Evolutionary conservation across 352 stramenopile genomes (phyloP), one percentile per base, ranked within the genome.

Genomic region (Globisporangium orthogonon): DNA sequence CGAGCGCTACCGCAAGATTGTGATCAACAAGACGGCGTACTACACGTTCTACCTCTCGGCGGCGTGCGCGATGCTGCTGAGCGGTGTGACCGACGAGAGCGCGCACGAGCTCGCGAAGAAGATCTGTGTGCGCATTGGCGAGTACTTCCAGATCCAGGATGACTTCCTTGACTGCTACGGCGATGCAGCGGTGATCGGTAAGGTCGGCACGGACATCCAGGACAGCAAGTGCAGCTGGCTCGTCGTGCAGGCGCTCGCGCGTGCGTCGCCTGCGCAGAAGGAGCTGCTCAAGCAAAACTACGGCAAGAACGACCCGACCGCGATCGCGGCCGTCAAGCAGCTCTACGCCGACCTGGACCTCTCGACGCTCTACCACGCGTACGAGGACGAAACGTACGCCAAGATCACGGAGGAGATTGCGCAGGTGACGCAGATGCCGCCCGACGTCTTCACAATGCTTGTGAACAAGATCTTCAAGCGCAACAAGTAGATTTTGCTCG

Each of bases 71-170:
- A 97, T 98, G 90, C 67, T 86, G 45, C 66, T 91, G 52, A 79
- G 71, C 62, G 91, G 93, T 29, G 84, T 98, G 41, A 78, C 69
- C 13, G 77, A 96, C 46, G 67, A 87, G 7, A 54, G 68, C 18
- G 88, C 74, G 7, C 94, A 95, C 63, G 62, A 84, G 28, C 63
- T 93, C 29, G 94, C 96, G 9, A 87, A 96, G 60, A 76, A 93
- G n/a, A 97, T 99, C 64, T 97, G 92, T 61, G 77, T 98, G 57
- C 83, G 89, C 56, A 98, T 99, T 62, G 97, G 97, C 45, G 89
- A 98, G 70, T 99, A 99, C 70, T 99, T 99, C 70, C 97, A 99
- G 80, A 95, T 98, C 56, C 97, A 99, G 73, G 97, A 99, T 74
- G 97, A 99, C 76, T 98, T 95, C 66, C 75, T 99, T 6, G 97